Evolutionary conservation across 371 early-diverging fungal species (phyloP).

Genomic region (Funneliformis caledonium): DNA sequence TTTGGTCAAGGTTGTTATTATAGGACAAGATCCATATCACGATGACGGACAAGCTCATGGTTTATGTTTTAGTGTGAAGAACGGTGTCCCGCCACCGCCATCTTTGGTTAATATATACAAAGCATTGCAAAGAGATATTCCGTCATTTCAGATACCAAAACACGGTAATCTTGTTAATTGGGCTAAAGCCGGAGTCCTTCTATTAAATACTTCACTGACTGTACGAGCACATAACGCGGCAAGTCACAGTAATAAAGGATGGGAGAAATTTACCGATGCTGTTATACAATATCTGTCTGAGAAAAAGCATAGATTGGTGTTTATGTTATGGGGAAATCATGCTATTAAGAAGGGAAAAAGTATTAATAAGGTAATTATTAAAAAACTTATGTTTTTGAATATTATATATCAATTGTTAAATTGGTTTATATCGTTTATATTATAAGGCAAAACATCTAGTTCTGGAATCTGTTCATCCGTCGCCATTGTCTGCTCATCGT

Average conservation of each 20-base stretch:
- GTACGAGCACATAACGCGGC: conserved; percentile 85
- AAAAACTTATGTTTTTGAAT: neutral
- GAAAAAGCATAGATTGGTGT: conserved; percentile 75
- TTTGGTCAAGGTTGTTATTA: conserved; percentile 81
- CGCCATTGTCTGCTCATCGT: conserved; percentile 88
- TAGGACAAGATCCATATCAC: conserved; percentile 99
- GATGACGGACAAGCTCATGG: conserved; percentile 92
- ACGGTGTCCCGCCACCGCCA: conserved; percentile 82
- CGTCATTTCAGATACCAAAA: conserved; percentile 62
- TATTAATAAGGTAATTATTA: conserved; percentile 57
- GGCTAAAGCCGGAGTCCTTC: conserved; percentile 92
- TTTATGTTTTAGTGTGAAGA: conserved; percentile 85
- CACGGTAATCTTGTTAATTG: conserved; percentile 79
- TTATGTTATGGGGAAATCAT: conserved; percentile 97
- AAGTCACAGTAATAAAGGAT: conserved; percentile 89
- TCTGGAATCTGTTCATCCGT: conserved; percentile 91
- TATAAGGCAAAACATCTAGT: conserved; percentile 79
- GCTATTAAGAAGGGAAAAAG: conserved; percentile 79
- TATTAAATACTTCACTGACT: conserved; percentile 94
- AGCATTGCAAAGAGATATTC: conserved; percentile 75
- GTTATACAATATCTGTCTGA: conserved; percentile 78
- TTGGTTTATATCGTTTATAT: neutral
- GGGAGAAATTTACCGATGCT: conserved; percentile 92
- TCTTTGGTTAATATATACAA: conserved; percentile 94
- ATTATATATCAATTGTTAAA: conserved; percentile 37